Base-by-base conservation (phyloP, 1,284 basidiomycete species). In the Sparassis latifolia region DNA sequence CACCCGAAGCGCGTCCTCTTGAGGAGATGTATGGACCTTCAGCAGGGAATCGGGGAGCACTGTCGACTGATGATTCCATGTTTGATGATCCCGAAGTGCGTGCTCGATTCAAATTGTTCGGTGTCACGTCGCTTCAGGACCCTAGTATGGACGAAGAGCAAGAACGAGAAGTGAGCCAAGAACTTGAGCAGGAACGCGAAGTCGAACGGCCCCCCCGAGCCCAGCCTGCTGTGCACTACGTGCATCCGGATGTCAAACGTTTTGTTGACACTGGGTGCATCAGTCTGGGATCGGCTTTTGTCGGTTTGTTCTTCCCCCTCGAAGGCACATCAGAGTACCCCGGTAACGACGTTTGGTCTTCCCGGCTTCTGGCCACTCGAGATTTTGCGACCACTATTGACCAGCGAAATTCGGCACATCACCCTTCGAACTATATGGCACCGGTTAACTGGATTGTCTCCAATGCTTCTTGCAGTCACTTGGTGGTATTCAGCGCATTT, bases 161-260 rank as follows among this genome's bases (percentile, higher is more conserved):
- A 52, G 77, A 79, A 47, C 63, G 74, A 10, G 77, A 80, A 54
- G 62, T 78, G 2, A 56, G 52, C 6, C 70, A 73, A 33, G 77
- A 79, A 55, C 58, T 66, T 1, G 74, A 77, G 52, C 61, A 57
- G 3, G 74, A 77, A 53, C 63, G 59, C 4, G 61, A 77, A 43
- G 53, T 69, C 2, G 62, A 76, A 49, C 57, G 65, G 1, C 71
- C 74, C 3, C 55, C 58, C 2, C 55, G 54, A 33, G 60, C 55
- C n/a, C 3, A 43, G 6, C 53, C 67, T 1, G 65, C 62, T 3
- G 4, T 38, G n/a, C 35, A 38, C n/a, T n/a, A 38, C 9, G 35
- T 38, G 9, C 35, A 38, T n/a, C 9, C 35, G n/a, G 7, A 7
- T n/a, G 35, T 38, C n/a, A 7, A n/a, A 7, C 35, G n/a, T 9